These are phyloP conservation scores for Acanthamoeba sp. DNA, from an alignment of 208 protist species.

Conservation along the genomic window DNA sequence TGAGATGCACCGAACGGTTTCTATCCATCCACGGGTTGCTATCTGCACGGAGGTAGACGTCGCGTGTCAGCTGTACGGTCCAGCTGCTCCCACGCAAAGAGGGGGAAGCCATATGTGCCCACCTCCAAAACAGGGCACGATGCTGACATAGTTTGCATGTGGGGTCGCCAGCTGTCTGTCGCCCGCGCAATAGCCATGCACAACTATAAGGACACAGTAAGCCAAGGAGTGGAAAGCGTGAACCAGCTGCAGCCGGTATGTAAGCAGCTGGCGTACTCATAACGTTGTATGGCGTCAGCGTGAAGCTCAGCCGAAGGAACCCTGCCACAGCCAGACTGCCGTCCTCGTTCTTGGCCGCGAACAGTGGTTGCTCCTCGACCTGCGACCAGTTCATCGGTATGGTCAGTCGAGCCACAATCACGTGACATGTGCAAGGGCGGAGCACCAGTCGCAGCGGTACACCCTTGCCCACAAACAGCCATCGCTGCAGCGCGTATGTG, in stretches of 20 bases:
- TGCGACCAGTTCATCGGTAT: not conserved
- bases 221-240: not conserved
- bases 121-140: slow-evolving; percentile 23
- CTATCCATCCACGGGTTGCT: not conserved
- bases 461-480: not conserved
- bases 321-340: not conserved
- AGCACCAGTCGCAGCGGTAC: not conserved
- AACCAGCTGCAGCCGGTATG: not conserved
- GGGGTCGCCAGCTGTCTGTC: not conserved
- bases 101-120: not conserved
- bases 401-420: not conserved
- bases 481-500: slow-evolving; percentile 16
- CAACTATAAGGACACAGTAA: not conserved
- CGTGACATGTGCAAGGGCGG: not conserved
- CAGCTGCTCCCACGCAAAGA: not conserved
- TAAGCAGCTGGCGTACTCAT: not conserved
- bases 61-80: not conserved
- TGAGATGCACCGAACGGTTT: not conserved
- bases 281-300: slow-evolving; percentile 1
- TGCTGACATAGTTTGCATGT: slow-evolving; percentile 31
- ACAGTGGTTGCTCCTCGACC: slow-evolving; percentile 19
- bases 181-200: not conserved
- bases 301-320: slow-evolving; percentile 21
- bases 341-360: not conserved
- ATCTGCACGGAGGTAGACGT: no score